phyloP scores from a whole-genome alignment of 345 rosid species.

The Hypericum perforatum region DNA sequence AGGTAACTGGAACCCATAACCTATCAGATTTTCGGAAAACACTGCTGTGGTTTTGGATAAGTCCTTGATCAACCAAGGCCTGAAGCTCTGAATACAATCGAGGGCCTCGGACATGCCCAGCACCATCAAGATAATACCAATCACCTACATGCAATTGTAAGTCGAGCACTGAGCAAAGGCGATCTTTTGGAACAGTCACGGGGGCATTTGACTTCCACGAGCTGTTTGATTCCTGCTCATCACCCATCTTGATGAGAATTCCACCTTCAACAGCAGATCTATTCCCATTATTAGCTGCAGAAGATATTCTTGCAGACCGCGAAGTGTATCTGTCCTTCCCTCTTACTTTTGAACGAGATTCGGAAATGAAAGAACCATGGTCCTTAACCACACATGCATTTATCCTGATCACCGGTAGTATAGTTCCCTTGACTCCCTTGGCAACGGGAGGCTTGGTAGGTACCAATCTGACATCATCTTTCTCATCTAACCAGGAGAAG shows the following conservation, averaged over 20 bases:
- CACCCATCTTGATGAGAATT: slow-evolving; percentile 35
- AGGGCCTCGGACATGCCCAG: slow-evolving; percentile 93
- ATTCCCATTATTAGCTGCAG: slow-evolving; percentile 51
- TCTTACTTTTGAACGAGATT: slow-evolving; percentile 52
- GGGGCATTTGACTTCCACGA: slow-evolving; percentile 38
- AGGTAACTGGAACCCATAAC: slow-evolving; percentile 75
- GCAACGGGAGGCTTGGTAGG: slow-evolving; percentile 37
- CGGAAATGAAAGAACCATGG: slow-evolving; percentile 74
- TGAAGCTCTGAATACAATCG: slow-evolving; percentile 62
- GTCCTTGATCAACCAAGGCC: slow-evolving; percentile 59
- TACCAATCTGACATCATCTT: slow-evolving; percentile 24
- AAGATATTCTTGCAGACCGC: slow-evolving; percentile 53
- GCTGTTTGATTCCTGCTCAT: slow-evolving; percentile 35
- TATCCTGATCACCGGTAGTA: slow-evolving; percentile 78
- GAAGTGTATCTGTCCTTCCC: slow-evolving; percentile 61
- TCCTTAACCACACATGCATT: slow-evolving; percentile 96
- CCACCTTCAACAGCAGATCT: slow-evolving; percentile 49
- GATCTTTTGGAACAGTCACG: slow-evolving; percentile 50
- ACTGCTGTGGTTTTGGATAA: slow-evolving; percentile 57
- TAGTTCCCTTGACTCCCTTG: slow-evolving; percentile 69
- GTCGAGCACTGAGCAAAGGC: slow-evolving; percentile 53
- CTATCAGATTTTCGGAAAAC: slow-evolving; percentile 83
- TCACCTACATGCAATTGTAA: slow-evolving; percentile 86
- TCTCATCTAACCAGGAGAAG: slow-evolving; percentile 64
- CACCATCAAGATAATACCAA: slow-evolving; percentile 91